Percentiles rank a stretch among this genome's conserved stretches.
Conservation (phyloP, 345 rosid species). For the Geranium rotundifolium region DNA sequence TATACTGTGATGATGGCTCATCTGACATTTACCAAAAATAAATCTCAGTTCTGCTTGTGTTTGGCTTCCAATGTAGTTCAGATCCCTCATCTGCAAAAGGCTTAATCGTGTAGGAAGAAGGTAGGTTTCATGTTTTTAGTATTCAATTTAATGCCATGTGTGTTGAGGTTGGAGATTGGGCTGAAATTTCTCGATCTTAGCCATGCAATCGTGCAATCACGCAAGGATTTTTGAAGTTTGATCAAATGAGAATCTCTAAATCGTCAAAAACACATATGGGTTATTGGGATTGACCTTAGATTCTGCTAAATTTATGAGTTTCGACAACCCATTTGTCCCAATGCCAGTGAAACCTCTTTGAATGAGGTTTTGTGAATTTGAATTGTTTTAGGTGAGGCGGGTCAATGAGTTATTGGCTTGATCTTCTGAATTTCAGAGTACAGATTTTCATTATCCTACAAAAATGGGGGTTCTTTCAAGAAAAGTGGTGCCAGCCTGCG, state of each 20-base stretch:
- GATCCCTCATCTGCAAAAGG: neutral
- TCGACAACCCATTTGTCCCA: too few species aligned
- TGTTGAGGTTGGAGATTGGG: neutral
- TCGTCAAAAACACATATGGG: neutral
- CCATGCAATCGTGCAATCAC: neutral
- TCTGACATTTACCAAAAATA: neutral
- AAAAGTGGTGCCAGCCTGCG: slow-evolving; percentile 80
- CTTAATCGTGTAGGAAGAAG: neutral
- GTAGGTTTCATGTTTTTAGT: neutral
- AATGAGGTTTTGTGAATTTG: neutral
- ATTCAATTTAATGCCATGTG: neutral
- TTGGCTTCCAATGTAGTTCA: neutral
- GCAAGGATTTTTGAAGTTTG: neutral
- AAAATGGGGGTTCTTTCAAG: slow-evolving; percentile 89
- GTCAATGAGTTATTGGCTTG: neutral
- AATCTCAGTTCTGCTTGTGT: neutral
- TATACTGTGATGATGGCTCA: neutral
- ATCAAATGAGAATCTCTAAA: too few species aligned
- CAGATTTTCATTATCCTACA: neutral
- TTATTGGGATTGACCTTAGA: neutral
- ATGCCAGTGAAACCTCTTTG: neutral
- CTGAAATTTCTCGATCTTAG: neutral
- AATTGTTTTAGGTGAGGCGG: neutral
- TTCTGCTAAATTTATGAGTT: neutral
- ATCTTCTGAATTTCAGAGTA: neutral